Percentiles rank a stretch among this genome's conserved stretches.
Conservation (phyloP, 352 stramenopile genomes). For the Phytopythium ostracodes region DNA sequence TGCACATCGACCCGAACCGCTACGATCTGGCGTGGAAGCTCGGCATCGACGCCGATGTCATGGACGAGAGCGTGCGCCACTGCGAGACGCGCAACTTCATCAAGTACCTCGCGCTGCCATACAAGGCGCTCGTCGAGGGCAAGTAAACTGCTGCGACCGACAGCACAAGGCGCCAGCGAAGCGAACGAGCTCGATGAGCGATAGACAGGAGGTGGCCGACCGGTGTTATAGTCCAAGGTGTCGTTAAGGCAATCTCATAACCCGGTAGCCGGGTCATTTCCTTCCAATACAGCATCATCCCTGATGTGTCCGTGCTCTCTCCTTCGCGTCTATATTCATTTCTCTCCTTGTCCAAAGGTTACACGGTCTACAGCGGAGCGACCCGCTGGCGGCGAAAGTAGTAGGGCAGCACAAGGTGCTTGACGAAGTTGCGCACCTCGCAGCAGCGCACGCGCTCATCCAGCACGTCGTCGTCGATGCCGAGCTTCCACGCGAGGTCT, state of each 20-base stretch:
- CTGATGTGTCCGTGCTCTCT: not conserved
- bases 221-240: not conserved
- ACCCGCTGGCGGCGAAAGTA: slow-evolving; percentile 19
- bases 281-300: too few relatives aligned
- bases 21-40: slow-evolving; percentile 58
- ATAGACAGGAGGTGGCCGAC: not conserved
- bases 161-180: not conserved
- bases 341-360: not conserved
- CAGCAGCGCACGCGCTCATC: slow-evolving; percentile 72
- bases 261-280: not conserved
- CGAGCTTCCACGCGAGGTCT: slow-evolving; percentile 75
- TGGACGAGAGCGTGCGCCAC: slow-evolving; percentile 59
- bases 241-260: too few relatives aligned
- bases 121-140: slow-evolving; percentile 12
- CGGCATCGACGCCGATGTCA: slow-evolving; percentile 60
- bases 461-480: slow-evolving; percentile 78
- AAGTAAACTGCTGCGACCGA: not conserved
- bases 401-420: slow-evolving; percentile 75
- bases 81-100: slow-evolving; percentile 76
- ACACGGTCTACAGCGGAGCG: not conserved
- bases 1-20: slow-evolving; percentile 47
- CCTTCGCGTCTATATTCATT: slow-evolving; percentile 3
- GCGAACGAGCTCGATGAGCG: not conserved
- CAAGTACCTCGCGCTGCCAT: slow-evolving; percentile 64
- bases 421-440: slow-evolving; percentile 85